Evolutionary conservation across 441 rosid species (phyloP).

Genomic region (Omphalea diandra): DNA sequence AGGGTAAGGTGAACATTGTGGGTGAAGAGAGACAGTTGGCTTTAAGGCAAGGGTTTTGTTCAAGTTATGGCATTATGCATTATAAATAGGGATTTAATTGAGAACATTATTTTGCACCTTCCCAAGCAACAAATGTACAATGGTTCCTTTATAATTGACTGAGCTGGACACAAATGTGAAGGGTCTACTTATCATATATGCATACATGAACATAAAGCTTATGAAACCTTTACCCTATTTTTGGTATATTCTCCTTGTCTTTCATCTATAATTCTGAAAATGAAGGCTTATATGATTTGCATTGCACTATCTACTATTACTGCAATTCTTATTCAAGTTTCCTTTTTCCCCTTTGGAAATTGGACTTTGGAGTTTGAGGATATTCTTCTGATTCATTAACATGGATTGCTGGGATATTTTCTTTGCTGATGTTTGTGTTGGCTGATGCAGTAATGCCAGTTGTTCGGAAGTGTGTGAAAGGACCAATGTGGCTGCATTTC

Average conservation of each 20-base stretch:
- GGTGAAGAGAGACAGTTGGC: not conserved
- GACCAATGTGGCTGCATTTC: constrained; percentile 97
- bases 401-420: no score
- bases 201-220: not conserved
- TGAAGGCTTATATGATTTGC: not conserved
- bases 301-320: not conserved
- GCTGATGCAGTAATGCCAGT: constrained; percentile 72
- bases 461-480: constrained; percentile 73
- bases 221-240: not conserved
- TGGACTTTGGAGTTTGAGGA: not conserved
- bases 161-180: constrained; percentile 1
- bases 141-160: not conserved
- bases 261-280: not conserved
- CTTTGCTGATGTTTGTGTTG: constrained; percentile 11
- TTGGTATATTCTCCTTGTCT: not conserved
- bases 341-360: not conserved
- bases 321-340: not conserved
- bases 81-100: no score
- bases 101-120: no score
- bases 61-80: no score
- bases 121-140: no score
- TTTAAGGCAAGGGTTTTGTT: no score
- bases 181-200: not conserved
- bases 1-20: not conserved
- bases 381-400: constrained; percentile 1